Conservation (phyloP, 2,329 filamentous ascomycete genomes). For the Diatrype stigma region DNA sequence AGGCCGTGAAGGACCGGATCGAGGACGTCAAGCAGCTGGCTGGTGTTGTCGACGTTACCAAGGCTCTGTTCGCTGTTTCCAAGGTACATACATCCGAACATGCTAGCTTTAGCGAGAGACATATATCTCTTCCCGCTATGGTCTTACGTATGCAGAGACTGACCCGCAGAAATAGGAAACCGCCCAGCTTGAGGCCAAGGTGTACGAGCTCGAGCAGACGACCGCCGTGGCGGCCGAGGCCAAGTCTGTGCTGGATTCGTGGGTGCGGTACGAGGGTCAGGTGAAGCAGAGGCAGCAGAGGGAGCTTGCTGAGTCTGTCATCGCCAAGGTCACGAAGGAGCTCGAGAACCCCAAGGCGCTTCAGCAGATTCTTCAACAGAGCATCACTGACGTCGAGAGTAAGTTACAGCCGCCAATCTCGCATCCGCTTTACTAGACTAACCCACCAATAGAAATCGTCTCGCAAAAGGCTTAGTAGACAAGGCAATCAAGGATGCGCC, state of each 20-base stretch:
- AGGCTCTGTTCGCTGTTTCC: slow-evolving; percentile 94
- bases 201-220: slow-evolving; percentile 95
- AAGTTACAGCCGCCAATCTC: slow-evolving; percentile 25
- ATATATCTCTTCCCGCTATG: too few species aligned
- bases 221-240: slow-evolving; percentile 89
- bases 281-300: slow-evolving; percentile 98
- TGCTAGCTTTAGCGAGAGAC: background rate
- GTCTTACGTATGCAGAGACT: background rate
- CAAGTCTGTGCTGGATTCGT: slow-evolving; percentile 93
- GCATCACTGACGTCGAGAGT: slow-evolving; percentile 95
- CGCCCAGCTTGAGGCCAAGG: slow-evolving; percentile 90
- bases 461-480: slow-evolving; percentile 61
- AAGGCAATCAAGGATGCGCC: slow-evolving; percentile 29
- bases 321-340: slow-evolving; percentile 98
- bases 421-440: background rate
- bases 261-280: slow-evolving; percentile 97
- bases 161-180: slow-evolving; percentile 66
- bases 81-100: slow-evolving; percentile 65
- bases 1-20: slow-evolving; percentile 92
- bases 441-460: slow-evolving; percentile 49
- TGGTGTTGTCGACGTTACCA: slow-evolving; percentile 93
- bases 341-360: slow-evolving; percentile 95
- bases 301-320: slow-evolving; percentile 88
- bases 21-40: slow-evolving; percentile 91
- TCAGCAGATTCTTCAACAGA: slow-evolving; percentile 97